Percentiles rank a stretch among this genome's conserved stretches.
Evolutionary conservation across 192 early-diverging fungal genomes (phyloP).

Genomic region (Coemansia sp.): DNA sequence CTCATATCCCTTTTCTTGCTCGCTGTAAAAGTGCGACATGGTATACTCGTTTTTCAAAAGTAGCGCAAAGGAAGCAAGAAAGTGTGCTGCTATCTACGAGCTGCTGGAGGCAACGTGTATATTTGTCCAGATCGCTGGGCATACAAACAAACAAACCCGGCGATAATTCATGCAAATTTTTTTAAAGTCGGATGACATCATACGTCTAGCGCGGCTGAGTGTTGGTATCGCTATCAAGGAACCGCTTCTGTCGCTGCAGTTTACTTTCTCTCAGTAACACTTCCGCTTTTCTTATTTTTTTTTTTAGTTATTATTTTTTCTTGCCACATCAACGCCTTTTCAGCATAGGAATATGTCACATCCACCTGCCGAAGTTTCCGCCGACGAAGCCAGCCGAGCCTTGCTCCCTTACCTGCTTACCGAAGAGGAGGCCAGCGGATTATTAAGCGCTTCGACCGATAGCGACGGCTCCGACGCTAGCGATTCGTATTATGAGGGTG

Average conservation of each 20-base stretch:
- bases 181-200: background rate
- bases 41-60: background rate
- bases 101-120: too few species aligned
- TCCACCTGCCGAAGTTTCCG: slow-evolving; percentile 4
- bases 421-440: slow-evolving; percentile 25
- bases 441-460: background rate
- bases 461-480: slow-evolving; percentile 3
- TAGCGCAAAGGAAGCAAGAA: too few species aligned
- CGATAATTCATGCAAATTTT: background rate
- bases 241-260: too few species aligned
- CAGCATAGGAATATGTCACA: background rate
- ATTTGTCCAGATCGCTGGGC: background rate
- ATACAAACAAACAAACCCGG: background rate
- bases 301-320: background rate
- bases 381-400: slow-evolving; percentile 26
- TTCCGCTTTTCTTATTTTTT: too few species aligned
- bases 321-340: background rate
- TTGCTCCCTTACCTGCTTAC: slow-evolving; percentile 33
- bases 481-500: slow-evolving; percentile 1
- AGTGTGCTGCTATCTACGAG: too few species aligned
- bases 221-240: too few species aligned
- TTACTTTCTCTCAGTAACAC: too few species aligned
- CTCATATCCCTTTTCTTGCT: slow-evolving; percentile 2
- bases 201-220: background rate
- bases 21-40: slow-evolving; percentile 1